Base-by-base conservation (phyloP, 2,329 filamentous ascomycete species). In the Diaporthe sp. region DNA sequence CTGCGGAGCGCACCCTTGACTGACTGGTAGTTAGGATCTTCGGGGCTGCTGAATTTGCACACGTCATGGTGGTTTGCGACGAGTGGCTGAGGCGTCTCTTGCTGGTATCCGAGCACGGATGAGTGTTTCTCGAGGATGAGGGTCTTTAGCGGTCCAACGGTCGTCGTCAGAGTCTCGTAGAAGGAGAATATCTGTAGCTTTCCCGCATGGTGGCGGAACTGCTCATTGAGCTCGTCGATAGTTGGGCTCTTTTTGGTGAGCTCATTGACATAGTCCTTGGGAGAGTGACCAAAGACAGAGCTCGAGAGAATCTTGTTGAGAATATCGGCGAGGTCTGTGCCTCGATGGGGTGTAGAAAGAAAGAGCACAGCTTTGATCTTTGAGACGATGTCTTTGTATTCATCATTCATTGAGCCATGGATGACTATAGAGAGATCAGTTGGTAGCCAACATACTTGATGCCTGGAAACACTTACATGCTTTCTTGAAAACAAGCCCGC, bases 161-260 rank as follows among this genome's bases (percentile, higher is more conserved):
- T 78, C 4, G 78, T 83, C 0, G 75, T 69, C 1, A 78, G 60
- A 4, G 81, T 83, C 71, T 84, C 82, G 61, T 82, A 84, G 66
- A 84, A 84, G 0, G 83, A 84, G 61, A 78, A 80, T 1, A 85
- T 80, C 1, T 81, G 68, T 0, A 85, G 61, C 35, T 80, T 79
- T 4, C 77, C 47, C 0, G 76, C 76, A 61, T 78, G 75, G 61
- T 82, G 78, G 4, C 79, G 80, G 77, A 85, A 85, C 3, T 80
- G 76, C 38, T 85, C 81, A 72, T 84, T 84, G 25, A 83, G 77
- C 25, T 79, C 76, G 45, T 79, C 75, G 22, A 82, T 77, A 1
- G 75, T 78, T 0, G 70, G 77, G 58, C 73, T 77, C 70, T 54
- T 71, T 42, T 57, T 78, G 0, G 42, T 67, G 0, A 83, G 78